A percentile compares a stretch with the other conserved stretches of the same genome.
Evolutionary conservation across 163 green algal species (phyloP).

Genomic region (Smithsoniella earleae): DNA sequence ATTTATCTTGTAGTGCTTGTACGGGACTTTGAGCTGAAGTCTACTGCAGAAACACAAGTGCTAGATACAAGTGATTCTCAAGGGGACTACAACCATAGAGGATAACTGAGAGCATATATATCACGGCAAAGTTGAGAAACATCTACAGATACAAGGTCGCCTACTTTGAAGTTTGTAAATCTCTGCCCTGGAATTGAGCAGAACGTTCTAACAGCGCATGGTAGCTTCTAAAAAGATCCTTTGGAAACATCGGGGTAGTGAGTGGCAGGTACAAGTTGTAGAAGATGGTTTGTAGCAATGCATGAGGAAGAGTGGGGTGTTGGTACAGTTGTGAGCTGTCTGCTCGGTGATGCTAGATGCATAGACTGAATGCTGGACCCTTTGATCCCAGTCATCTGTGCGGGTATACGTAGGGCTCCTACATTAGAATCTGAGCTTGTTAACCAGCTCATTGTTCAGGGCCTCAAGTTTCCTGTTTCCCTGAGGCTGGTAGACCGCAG

Average conservation of each 20-base stretch:
- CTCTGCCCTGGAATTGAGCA: too few relatives aligned
- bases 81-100: too few relatives aligned
- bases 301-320: neutral
- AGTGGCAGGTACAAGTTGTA: too few relatives aligned
- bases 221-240: too few relatives aligned
- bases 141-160: too few relatives aligned
- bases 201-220: too few relatives aligned
- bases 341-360: neutral
- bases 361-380: neutral
- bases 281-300: neutral
- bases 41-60: neutral
- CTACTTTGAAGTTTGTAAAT: too few relatives aligned
- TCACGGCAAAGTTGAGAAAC: too few relatives aligned
- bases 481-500: neutral
- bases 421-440: neutral
- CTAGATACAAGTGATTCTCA: neutral
- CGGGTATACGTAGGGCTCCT: too few relatives aligned
- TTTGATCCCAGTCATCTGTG: neutral
- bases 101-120: too few relatives aligned
- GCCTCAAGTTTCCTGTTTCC: neutral
- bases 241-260: too few relatives aligned
- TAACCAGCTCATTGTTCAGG: neutral
- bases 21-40: neutral
- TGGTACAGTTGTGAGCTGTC: neutral
- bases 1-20: neutral